These are phyloP conservation scores for Debaryomyces subglobosus DNA, from an alignment of 1,139 yeast species.

Conservation along the genomic window DNA sequence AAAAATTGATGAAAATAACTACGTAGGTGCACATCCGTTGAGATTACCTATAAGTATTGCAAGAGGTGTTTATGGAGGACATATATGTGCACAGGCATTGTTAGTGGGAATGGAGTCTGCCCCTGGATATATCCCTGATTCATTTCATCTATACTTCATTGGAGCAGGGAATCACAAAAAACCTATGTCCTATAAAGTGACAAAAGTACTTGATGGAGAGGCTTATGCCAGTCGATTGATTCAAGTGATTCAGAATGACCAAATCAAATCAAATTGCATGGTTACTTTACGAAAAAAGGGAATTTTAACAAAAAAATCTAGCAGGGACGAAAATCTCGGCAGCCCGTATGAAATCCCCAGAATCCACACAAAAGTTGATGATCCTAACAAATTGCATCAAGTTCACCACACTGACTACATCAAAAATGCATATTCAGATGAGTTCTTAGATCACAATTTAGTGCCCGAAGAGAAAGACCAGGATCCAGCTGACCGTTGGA, in stretches of 20 bases:
- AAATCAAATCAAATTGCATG: constrained; percentile 32
- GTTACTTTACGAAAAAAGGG: constrained; percentile 30
- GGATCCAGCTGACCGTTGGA: constrained; percentile 43
- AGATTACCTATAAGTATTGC: constrained; percentile 52
- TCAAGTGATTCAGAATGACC: constrained; percentile 33
- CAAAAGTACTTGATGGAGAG: constrained; percentile 44
- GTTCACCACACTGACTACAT: constrained; percentile 44
- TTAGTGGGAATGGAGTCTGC: constrained; percentile 60
- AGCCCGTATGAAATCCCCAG: constrained; percentile 6
- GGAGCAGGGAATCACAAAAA: constrained; percentile 50
- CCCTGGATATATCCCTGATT: constrained; percentile 34
- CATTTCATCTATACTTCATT: constrained; percentile 46
- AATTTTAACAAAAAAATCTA: not conserved
- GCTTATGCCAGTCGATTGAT: constrained; percentile 31
- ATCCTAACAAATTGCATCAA: constrained; percentile 32
- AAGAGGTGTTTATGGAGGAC: constrained; percentile 81
- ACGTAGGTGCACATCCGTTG: constrained; percentile 42
- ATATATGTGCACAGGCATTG: constrained; percentile 71
- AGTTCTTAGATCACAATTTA: constrained; percentile 34
- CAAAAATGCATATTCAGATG: constrained; percentile 43
- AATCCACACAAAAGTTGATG: constrained; percentile 23
- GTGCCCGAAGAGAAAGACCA: constrained; percentile 40
- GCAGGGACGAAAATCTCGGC: constrained; percentile 7
- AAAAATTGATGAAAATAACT: constrained; percentile 32
- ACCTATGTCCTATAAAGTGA: constrained; percentile 63